phyloP scores from a whole-genome alignment of 2,329 filamentous ascomycete genomes.

The Xylaria hypoxylon region DNA sequence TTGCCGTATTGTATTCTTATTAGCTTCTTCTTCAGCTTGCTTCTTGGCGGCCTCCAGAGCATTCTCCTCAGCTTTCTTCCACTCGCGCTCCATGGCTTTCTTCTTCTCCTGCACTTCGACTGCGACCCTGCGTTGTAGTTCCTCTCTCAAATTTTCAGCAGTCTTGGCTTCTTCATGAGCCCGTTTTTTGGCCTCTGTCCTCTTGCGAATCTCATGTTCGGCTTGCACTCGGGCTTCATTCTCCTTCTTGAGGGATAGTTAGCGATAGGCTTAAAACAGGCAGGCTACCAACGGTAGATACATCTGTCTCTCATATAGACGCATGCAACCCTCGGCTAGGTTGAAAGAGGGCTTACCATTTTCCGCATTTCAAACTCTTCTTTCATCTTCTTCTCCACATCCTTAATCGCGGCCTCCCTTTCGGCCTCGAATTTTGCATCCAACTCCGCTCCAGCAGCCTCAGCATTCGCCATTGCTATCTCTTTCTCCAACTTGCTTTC shows the following conservation, averaged over 20 bases:
- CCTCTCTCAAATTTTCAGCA: constrained; percentile 17
- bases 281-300: neutral
- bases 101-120: constrained; percentile 20
- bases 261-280: neutral
- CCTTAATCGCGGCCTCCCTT: constrained; percentile 15
- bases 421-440: constrained; percentile 25
- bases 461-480: constrained; percentile 18
- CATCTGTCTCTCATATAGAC: neutral
- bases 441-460: constrained; percentile 16
- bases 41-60: constrained; percentile 15
- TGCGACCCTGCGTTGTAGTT: constrained; percentile 21
- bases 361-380: constrained; percentile 25
- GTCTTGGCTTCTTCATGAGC: constrained; percentile 25
- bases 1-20: constrained; percentile 16
- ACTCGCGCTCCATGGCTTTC: too few species aligned
- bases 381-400: constrained; percentile 25
- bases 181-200: constrained; percentile 21
- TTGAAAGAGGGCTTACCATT: constrained; percentile 20
- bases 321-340: neutral
- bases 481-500: constrained; percentile 26
- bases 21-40: constrained; percentile 24
- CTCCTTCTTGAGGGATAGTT: constrained; percentile 22
- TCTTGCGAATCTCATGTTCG: constrained; percentile 19
- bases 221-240: constrained; percentile 16
- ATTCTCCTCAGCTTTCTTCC: constrained; percentile 18